Evolutionary conservation across 2,329 filamentous ascomycete species (phyloP).

Genomic region (Diaporthe sp.): DNA sequence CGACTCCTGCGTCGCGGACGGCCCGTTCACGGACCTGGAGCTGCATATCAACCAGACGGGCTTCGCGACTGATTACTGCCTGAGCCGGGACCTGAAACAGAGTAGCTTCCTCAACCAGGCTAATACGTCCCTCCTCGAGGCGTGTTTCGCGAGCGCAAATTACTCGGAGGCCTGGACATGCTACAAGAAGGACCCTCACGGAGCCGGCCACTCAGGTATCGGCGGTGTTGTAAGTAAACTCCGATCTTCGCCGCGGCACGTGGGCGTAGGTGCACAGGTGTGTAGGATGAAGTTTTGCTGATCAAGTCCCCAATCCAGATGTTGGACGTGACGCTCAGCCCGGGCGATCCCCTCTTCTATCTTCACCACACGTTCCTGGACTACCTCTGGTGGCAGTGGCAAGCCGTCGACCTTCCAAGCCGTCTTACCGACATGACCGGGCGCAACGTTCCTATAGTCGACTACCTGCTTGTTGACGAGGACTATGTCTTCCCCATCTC

Average conservation of each 20-base stretch:
- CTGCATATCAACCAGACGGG: conserved; percentile 24
- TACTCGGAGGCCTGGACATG: conserved; percentile 20
- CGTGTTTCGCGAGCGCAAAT: conserved; percentile 21
- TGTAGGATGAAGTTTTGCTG: neutral
- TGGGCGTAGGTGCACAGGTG: too few species aligned
- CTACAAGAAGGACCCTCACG: conserved; percentile 10
- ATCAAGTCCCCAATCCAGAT: conserved; percentile 6
- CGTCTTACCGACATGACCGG: conserved; percentile 22
- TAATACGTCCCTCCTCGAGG: conserved; percentile 25
- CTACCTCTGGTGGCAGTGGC: conserved; percentile 35
- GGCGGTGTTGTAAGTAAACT: conserved; percentile 15
- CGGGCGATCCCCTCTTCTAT: conserved; percentile 34
- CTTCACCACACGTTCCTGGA: conserved; percentile 34
- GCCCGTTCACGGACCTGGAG: conserved; percentile 13
- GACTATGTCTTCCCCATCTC: conserved; percentile 6
- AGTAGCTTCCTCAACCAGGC: conserved; percentile 8
- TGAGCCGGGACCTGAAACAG: conserved; percentile 17
- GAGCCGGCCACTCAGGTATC: conserved; percentile 12
- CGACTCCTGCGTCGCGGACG: conserved; percentile 49
- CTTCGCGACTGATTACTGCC: conserved; percentile 14
- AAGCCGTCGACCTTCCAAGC: conserved; percentile 7
- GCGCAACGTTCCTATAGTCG: conserved; percentile 2
- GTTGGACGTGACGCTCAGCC: conserved; percentile 14
- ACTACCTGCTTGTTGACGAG: conserved; percentile 21
- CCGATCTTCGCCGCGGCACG: neutral